Base-by-base conservation (phyloP, 1,139 yeast genomes). In the Geotrichum aggregatum region DNA sequence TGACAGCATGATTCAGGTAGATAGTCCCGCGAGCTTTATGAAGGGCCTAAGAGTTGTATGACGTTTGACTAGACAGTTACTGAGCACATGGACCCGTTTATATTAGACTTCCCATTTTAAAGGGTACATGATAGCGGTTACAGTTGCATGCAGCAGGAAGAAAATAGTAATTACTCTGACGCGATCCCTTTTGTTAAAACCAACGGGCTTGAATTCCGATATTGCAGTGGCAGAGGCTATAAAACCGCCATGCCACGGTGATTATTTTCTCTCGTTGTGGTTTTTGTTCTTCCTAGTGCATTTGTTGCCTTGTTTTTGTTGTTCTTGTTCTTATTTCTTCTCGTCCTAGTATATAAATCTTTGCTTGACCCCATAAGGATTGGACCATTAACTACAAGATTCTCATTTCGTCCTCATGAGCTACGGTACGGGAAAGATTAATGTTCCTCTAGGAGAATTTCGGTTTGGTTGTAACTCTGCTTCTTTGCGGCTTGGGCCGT, bases 1-100 rank as follows among this genome's bases (percentile, higher is more conserved):
- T 24, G 8, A 24, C 28, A 8, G 28, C 28, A 8, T 24, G 28
- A 5, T 24, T 13, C 18, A 34, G 11, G 38, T 10, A 34, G 18
- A n/a, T 13, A 34, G 38, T 6, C 38, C 38, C 38, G 38, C 19
- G 18, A n/a, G n/a, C n/a, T n/a, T n/a, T n/a, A n/a, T n/a, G n/a
- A n/a, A n/a, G n/a, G n/a, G n/a, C n/a, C n/a, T n/a, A n/a, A n/a
- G n/a, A n/a, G n/a, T 24, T 24, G 8, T 24, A 24, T 24, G 8
- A 5, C 8, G 5, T 24, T 24, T 24, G 5, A 10, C 11, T n/a
- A 5, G 38, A 5, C 18, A 34, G 11, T n/a, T 16, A n/a, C 18
- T 6, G 38, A 34, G 38, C 38, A 34, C 38, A 34, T 6, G 38
- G 38, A 34, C 38, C 38, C 38, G 38, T 34, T 34, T 34, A n/a